Evolutionary conservation across 164 flowering plant species (phyloP), one percentile per base, ranked within the genome.

Genomic region (Kalanchoe fedtschenkoi): DNA sequence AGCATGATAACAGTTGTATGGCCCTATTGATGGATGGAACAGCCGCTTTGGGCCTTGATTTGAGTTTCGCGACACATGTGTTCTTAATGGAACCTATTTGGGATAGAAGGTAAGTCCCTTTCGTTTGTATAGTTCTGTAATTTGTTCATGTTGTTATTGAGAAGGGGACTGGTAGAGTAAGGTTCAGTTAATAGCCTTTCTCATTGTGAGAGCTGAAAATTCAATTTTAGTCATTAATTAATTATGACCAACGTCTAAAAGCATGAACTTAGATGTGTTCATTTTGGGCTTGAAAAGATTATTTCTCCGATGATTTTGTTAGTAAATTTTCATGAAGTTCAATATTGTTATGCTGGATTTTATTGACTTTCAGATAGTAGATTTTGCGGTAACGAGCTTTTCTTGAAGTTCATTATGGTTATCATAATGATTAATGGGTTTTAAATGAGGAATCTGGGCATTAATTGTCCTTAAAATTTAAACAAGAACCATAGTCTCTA

Each of bases 71-170:
- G 10, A 79, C 86, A 22, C 84, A 84, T 74, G 99, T 93, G 16
- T 93, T 90, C 71, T 65, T 93, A 35, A 93, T 93, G 99, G 99
- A 93, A 68, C 99, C 99, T 33, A 93, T 93, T 32, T 93, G 99
- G 99, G 97, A 93, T 65, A 81, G 87, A 82, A 93, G 97, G 99
- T 90, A 79, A 17, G 58, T 60, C 6, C 26, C 53, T 43, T 59
- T 8, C 56, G 39, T 32, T 32, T 21, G 9, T 55, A 11, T 16
- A n/a, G 13, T 63, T 57, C 1, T 21, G 13, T 6, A 29, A 43
- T 34, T 4, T 34, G 6, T 19, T n/a, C 22, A 30, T 32, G n/a
- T 34, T 15, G 22, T 58, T 51, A 10, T 24, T 5, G 17, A 28
- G 51, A 43, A 10, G 24, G 22, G 51, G n/a, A n/a, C 19, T 7